These are phyloP conservation scores for Arbutus unedo DNA, from an alignment of 148 eudicot species.

Conservation along the genomic window DNA sequence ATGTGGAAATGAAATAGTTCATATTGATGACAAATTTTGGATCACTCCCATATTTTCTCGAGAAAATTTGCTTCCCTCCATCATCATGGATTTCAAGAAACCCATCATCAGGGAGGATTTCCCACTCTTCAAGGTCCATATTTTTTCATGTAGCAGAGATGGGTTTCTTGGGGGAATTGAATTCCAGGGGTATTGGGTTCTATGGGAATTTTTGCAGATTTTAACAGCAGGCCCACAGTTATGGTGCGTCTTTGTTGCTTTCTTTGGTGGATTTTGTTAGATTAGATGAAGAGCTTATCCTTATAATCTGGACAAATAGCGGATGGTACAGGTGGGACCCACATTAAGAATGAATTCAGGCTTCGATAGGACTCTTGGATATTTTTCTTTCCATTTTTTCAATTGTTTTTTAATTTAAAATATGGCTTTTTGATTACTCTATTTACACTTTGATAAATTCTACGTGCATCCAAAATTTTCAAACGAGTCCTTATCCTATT, in stretches of 20 bases:
- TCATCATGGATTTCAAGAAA: conserved; percentile 58
- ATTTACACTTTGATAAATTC: neutral
- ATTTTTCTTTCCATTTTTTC: neutral
- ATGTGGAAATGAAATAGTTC: conserved; percentile 41
- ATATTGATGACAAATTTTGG: conserved; percentile 35
- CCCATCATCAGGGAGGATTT: conserved; percentile 56
- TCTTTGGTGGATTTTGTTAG: neutral
- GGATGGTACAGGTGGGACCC: conserved; percentile 16
- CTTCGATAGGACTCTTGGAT: neutral
- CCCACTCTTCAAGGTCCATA: conserved; percentile 91
- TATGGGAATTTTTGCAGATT: neutral
- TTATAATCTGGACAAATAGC: conserved; percentile 5
- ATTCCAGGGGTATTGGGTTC: conserved; percentile 13
- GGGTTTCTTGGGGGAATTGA: neutral
- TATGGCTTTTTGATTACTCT: neutral
- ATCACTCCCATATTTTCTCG: conserved; percentile 20
- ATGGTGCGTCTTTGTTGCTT: neutral
- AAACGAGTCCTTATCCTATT: too few relatives aligned
- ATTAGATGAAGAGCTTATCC: neutral
- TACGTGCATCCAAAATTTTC: neutral
- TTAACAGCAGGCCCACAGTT: neutral
- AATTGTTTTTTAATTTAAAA: neutral
- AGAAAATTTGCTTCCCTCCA: conserved; percentile 29
- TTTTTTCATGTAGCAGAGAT: conserved; percentile 17
- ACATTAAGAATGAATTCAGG: conserved; percentile 1